A percentile compares a stretch with the other conserved stretches of the same genome.
phyloP scores from a whole-genome alignment of 192 early-diverging fungal species.

The Entomortierella chlamydospora region DNA sequence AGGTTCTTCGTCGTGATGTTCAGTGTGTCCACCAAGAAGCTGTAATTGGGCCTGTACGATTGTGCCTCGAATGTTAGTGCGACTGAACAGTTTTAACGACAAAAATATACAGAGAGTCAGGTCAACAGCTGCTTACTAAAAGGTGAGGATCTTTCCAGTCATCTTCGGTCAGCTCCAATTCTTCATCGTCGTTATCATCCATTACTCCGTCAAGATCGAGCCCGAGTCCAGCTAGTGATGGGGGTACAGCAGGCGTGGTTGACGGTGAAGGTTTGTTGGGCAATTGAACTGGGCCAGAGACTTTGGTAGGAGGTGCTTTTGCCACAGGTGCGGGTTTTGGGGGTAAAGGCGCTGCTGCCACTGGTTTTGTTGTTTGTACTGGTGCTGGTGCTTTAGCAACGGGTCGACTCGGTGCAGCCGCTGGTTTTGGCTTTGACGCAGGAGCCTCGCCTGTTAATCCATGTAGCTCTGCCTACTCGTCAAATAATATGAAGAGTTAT shows the following conservation, averaged over 20 bases:
- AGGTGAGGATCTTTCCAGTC: slow-evolving; percentile 84
- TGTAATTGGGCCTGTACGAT: slow-evolving; percentile 38
- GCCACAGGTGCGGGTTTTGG: neutral
- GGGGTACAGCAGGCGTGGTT: neutral
- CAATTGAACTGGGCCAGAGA: slow-evolving; percentile 19
- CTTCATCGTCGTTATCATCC: slow-evolving; percentile 63
- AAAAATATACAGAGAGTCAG: neutral
- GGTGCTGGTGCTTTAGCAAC: neutral
- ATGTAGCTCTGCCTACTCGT: slow-evolving; percentile 59
- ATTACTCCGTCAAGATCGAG: slow-evolving; percentile 24
- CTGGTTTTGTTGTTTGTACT: neutral
- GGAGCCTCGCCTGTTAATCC: slow-evolving; percentile 47
- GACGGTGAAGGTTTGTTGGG: neutral
- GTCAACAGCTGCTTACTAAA: slow-evolving; percentile 53
- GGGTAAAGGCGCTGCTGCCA: neutral
- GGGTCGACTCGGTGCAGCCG: slow-evolving; percentile 7
- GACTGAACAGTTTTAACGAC: too few relatives aligned
- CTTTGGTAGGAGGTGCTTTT: slow-evolving; percentile 33
- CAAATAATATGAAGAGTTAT: neutral
- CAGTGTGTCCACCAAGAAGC: slow-evolving; percentile 38
- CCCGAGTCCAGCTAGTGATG: slow-evolving; percentile 32
- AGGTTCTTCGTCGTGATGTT: slow-evolving; percentile 16
- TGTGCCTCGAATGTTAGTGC: neutral
- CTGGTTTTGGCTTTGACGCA: slow-evolving; percentile 23
- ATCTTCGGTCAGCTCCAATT: slow-evolving; percentile 75